phyloP scores from a whole-genome alignment of 495 filamentous ascomycete species.

The Monascus purpureus region DNA sequence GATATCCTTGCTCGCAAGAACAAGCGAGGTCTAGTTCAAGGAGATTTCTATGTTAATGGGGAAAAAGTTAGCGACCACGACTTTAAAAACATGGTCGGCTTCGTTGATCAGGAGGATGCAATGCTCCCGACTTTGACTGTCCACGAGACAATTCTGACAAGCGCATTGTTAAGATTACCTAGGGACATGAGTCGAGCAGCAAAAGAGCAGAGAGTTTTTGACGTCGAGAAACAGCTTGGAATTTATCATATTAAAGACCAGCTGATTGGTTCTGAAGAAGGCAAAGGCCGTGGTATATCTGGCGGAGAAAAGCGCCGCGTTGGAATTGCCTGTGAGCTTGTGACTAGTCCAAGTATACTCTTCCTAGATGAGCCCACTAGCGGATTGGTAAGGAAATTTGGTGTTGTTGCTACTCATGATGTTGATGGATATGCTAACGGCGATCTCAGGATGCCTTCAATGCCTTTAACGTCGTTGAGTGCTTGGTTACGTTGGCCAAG shows the following conservation, averaged over 20 bases:
- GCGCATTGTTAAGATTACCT: constrained; percentile 78
- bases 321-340: constrained; percentile 92
- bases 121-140: constrained; percentile 96
- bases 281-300: constrained; percentile 85
- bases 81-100: constrained; percentile 83
- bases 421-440: background rate
- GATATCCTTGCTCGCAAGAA: constrained; percentile 97
- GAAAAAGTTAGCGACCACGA: constrained; percentile 76
- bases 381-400: constrained; percentile 41
- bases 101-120: constrained; percentile 96
- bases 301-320: constrained; percentile 94
- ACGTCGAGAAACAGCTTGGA: constrained; percentile 90
- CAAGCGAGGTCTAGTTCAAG: constrained; percentile 67
- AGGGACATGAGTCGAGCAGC: constrained; percentile 73
- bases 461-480: constrained; percentile 94
- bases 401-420: background rate
- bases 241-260: constrained; percentile 88
- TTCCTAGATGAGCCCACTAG: constrained; percentile 97
- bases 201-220: constrained; percentile 79
- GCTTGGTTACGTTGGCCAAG: constrained; percentile 85
- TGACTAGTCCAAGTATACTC: constrained; percentile 93
- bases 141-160: constrained; percentile 93
- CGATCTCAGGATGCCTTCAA: constrained; percentile 66
- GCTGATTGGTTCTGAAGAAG: constrained; percentile 94
- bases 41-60: constrained; percentile 88